A percentile compares a stretch with the other conserved stretches of the same genome.
phyloP scores from a whole-genome alignment of 257 asterid species.

The Rauvolfia tetraphylla region DNA sequence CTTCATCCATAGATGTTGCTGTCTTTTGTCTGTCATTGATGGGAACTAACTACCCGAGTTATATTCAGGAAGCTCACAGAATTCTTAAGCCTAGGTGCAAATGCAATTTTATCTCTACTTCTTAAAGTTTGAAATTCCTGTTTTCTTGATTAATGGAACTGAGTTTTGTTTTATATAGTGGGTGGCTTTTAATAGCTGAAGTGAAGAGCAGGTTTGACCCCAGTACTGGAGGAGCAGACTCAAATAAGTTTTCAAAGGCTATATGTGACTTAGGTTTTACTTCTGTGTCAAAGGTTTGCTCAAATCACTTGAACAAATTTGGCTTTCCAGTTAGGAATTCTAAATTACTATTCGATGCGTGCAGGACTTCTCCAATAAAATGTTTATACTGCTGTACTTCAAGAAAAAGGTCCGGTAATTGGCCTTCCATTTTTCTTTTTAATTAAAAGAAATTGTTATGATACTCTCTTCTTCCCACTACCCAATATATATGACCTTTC shows the following conservation, averaged over 20 bases:
- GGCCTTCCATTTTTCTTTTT: not conserved
- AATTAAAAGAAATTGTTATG: not conserved
- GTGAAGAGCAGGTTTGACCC: constrained; percentile 96
- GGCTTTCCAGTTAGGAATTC: not conserved
- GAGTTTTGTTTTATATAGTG: constrained; percentile 41
- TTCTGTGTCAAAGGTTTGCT: constrained; percentile 55
- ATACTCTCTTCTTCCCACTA: not conserved
- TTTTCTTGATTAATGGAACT: constrained; percentile 8
- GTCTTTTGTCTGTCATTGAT: constrained; percentile 92
- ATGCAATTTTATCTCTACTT: constrained; percentile 12
- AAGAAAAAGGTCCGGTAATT: constrained; percentile 61
- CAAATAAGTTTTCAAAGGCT: constrained; percentile 56
- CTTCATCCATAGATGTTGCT: constrained; percentile 76
- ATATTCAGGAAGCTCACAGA: constrained; percentile 71
- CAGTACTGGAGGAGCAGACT: constrained; percentile 82
- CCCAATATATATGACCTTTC: not conserved
- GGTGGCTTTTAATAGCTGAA: constrained; percentile 98
- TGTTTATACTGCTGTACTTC: constrained; percentile 72
- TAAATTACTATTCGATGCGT: constrained; percentile 12
- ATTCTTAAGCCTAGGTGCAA: constrained; percentile 67
- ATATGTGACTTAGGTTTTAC: constrained; percentile 73
- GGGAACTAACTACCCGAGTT: constrained; percentile 88
- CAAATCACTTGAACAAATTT: not conserved
- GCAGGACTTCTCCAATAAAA: constrained; percentile 96
- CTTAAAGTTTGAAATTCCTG: constrained; percentile 5